Percentiles rank a stretch among this genome's conserved stretches.
Evolutionary conservation across 257 asterid genomes (phyloP).

Genomic region (Datura wrightii): DNA sequence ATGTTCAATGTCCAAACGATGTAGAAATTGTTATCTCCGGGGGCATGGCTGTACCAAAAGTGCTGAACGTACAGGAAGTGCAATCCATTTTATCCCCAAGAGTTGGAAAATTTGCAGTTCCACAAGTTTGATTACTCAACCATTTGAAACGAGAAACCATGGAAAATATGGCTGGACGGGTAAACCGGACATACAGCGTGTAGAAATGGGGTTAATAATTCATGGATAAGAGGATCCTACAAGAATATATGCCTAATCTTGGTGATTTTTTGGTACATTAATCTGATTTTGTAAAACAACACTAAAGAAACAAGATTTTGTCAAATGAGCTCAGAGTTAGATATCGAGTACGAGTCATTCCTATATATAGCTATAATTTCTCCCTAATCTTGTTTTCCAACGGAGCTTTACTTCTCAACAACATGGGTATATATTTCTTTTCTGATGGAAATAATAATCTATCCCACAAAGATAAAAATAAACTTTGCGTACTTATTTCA

Average conservation of each 20-base stretch:
- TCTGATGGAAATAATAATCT: neutral
- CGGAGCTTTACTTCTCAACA: neutral
- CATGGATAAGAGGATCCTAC: neutral
- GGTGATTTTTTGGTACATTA: neutral
- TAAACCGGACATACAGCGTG: neutral
- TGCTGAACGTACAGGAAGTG: conserved; percentile 57
- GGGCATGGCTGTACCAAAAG: conserved; percentile 78
- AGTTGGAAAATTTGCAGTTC: conserved; percentile 61
- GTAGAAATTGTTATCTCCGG: conserved; percentile 86
- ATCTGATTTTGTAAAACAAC: neutral
- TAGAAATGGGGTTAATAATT: neutral
- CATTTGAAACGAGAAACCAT: neutral
- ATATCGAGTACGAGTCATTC: neutral
- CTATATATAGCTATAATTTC: neutral
- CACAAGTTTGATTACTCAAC: conserved; percentile 46
- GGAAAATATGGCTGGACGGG: neutral
- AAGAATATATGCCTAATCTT: neutral
- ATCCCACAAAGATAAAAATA: no score
- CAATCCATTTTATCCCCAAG: conserved; percentile 62
- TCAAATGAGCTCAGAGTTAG: neutral
- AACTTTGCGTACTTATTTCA: no score
- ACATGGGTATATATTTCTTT: neutral
- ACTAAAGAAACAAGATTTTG: conserved; percentile 22
- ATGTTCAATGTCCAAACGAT: neutral
- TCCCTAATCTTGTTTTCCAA: neutral